Evolutionary conservation across 1,284 basidiomycete species (phyloP), one percentile per base, ranked within the genome.

Genomic region (Sanghuangporus sanghuang): DNA sequence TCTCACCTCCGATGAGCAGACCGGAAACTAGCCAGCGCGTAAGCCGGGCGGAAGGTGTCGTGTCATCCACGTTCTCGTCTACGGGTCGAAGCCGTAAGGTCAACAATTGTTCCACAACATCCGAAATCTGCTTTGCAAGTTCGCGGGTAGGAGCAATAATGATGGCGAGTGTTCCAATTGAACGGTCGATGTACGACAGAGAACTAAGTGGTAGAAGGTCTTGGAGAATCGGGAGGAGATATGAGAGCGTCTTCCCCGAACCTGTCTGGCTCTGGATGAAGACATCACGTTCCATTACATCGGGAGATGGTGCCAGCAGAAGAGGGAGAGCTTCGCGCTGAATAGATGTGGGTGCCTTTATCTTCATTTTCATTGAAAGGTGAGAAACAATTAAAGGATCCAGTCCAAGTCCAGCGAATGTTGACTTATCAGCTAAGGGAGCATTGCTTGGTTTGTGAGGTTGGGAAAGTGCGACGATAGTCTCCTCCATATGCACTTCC

Each of bases 261-360:
- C 97, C 97, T 0, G 97, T 99, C 74, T 99, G 96, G 4, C 95
- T 93, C 73, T 98, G 96, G 61, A 99, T 92, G 73, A 99, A 95
- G 14, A 94, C 85, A 74, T 99, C 97, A 62, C 91, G 82, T 32
- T 76, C 76, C 21, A 72, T 69, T 57, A 75, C 76, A 40, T 77
- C 69, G 0, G 80, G 74, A 2, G 76, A 64, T 1, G 75, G 71
- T 11, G 79, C 76, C 1, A 95, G 78, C 53, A 98, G 82, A 48
- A 86, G 79, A 4, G 93, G 89, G 18, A 99, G 79, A 1, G 90
- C 85, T 8, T 88, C 85, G 66, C 90, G 84, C 76, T 99, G 96
- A 67, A 98, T 96, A 6, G 92, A 88, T 0, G 96, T 99, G 0
- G 97, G 97, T 68, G 89, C 90, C 18, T 81, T 76, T 55, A 99